Evolutionary conservation across 805 yeast genomes (phyloP), one percentile per base, ranked within the genome.

Genomic region (Helenozyma baotianmanensis): DNA sequence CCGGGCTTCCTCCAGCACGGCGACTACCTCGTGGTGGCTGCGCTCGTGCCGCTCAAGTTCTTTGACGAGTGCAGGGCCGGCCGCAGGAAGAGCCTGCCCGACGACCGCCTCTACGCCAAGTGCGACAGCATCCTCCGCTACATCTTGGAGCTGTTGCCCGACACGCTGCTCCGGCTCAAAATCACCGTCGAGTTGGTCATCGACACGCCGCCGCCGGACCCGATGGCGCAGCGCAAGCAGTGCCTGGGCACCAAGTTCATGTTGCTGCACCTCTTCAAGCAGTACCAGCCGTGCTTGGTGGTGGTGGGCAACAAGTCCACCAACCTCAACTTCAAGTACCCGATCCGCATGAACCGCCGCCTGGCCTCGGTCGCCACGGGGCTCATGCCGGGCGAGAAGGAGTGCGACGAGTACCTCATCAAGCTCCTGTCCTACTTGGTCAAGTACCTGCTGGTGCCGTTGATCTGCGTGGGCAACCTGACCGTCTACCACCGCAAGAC

Each of bases 271-370:
- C 47, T 67, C 21, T 62, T 52, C 43, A 49, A 51, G 30, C 72
- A 65, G 41, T 67, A 67, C 43, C 68, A 54, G 35, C 72, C 72
- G 2, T 59, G 56, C 30, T 42, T 67, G 36, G 34, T 67, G 13
- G 43, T 65, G 2, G 35, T 61, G 27, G 70, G 72, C 2, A 65
- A 59, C 38, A 59, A 56, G 32, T 52, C 61, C n/a, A 48, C 64
- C 19, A 66, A 60, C 44, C 47, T 64, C 36, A 67, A 66, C 45
- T 67, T 65, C 51, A 62, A 62, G 43, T 67, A 67, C 38, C 69
- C 69, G 2, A 39, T 54, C 10, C 55, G 57, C 31, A 36, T 57
- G 33, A 51, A 49, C 32, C 35, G 38, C 12, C 25, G 42, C 14
- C 21, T 30, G 19, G 21, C 14, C 9, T 14, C 39, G 7, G 29